These are phyloP conservation scores for Ogataea paradorogensis DNA, from an alignment of 805 yeast genomes.

Conservation along the genomic window DNA sequence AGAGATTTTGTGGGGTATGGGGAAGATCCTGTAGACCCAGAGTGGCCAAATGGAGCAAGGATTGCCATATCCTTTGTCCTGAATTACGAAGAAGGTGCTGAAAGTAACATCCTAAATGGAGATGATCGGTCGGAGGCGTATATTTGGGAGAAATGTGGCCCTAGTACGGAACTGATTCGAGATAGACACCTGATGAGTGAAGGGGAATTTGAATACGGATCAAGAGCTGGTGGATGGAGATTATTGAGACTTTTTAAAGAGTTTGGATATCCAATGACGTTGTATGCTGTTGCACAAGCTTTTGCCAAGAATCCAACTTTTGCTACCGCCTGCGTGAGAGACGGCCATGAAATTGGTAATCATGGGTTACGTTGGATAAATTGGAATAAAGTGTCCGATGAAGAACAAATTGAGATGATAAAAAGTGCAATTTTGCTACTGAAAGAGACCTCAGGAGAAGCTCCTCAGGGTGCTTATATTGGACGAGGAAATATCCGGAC, in stretches of 20 bases:
- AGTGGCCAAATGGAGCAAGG: slow-evolving; percentile 27
- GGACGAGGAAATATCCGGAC: slow-evolving; percentile 35
- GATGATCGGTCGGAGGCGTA: slow-evolving; percentile 20
- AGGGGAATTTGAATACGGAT: slow-evolving; percentile 18
- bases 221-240: slow-evolving; percentile 21
- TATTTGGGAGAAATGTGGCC: slow-evolving; percentile 18
- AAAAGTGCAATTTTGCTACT: slow-evolving; percentile 29
- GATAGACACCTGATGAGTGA: slow-evolving; percentile 20
- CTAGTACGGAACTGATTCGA: slow-evolving; percentile 12
- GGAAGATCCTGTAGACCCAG: slow-evolving; percentile 23
- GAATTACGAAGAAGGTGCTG: slow-evolving; percentile 32
- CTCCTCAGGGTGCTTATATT: slow-evolving; percentile 38
- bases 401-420: slow-evolving; percentile 34
- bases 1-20: slow-evolving; percentile 26
- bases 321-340: slow-evolving; percentile 35
- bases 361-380: slow-evolving; percentile 39
- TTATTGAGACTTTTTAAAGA: slow-evolving; percentile 34
- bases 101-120: slow-evolving; percentile 15
- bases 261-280: slow-evolving; percentile 32
- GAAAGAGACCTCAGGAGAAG: slow-evolving; percentile 32
- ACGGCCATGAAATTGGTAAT: slow-evolving; percentile 38
- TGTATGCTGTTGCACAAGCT: slow-evolving; percentile 40
- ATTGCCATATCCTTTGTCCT: slow-evolving; percentile 28
- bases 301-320: slow-evolving; percentile 33
- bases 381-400: slow-evolving; percentile 29